Conservation (phyloP, 2,329 filamentous ascomycete genomes). For the Aspergillus melleus region DNA sequence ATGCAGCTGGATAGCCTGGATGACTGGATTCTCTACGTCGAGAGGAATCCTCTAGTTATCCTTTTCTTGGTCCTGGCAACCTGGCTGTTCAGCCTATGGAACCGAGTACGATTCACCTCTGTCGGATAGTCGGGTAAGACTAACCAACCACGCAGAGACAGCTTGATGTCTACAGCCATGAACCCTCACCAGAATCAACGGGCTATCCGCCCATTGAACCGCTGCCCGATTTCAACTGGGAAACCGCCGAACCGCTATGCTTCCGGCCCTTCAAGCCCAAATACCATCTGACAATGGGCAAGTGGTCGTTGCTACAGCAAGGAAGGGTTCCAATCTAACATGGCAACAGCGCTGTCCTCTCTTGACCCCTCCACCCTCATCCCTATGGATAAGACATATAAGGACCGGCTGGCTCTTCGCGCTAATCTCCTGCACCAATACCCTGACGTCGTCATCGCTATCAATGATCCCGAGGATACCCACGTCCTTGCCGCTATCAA, state of each 20-base stretch:
- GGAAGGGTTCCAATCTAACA: background rate
- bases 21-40: background rate
- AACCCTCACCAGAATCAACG: background rate
- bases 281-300: conserved; percentile 66
- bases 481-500: conserved; percentile 49
- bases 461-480: conserved; percentile 39
- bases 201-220: conserved; percentile 38
- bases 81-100: conserved; percentile 12
- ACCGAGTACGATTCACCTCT: conserved; percentile 7
- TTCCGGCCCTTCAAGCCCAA: conserved; percentile 61
- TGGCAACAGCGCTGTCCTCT: background rate
- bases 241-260: conserved; percentile 52
- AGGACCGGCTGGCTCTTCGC: conserved; percentile 52
- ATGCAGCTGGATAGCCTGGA: background rate
- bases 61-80: conserved; percentile 4
- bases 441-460: conserved; percentile 40
- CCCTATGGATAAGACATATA: conserved; percentile 61
- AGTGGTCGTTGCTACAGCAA: conserved; percentile 9
- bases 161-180: background rate
- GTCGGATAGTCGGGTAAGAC: background rate
- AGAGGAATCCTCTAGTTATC: conserved; percentile 4
- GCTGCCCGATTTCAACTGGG: conserved; percentile 53
- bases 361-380: conserved; percentile 56
- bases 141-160: background rate
- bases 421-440: conserved; percentile 48